Percentiles rank a stretch among this genome's conserved stretches.
Evolutionary conservation across 306 rosid genomes (phyloP).

Genomic region (Vachellia pachyceras): DNA sequence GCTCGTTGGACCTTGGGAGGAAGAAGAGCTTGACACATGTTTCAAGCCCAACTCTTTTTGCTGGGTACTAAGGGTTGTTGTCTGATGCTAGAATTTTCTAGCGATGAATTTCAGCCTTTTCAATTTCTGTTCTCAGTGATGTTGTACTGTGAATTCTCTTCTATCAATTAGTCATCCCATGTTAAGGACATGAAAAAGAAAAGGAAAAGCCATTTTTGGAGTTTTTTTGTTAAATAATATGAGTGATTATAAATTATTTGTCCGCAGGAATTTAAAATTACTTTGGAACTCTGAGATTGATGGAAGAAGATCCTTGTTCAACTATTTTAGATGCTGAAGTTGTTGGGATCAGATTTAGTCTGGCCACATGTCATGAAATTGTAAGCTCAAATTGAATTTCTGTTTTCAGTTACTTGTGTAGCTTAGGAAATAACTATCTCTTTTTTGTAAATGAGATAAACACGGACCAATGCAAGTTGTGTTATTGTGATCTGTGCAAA

Average conservation of each 20-base stretch:
- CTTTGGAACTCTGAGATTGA: conserved; percentile 30
- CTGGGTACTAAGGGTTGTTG: neutral
- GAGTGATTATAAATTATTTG: conserved; percentile 25
- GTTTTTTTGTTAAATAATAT: conserved; percentile 12
- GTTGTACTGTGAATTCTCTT: neutral
- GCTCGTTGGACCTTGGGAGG: neutral
- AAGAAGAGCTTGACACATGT: neutral
- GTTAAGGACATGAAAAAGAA: neutral
- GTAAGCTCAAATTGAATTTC: conserved; percentile 54
- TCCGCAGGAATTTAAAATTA: conserved; percentile 44
- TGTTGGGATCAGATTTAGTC: conserved; percentile 63
- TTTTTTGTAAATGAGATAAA: conserved; percentile 23
- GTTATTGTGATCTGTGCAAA: conserved; percentile 21
- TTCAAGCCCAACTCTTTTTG: neutral
- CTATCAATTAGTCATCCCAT: neutral
- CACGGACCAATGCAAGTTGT: conserved; percentile 22
- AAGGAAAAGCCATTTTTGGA: conserved; percentile 2
- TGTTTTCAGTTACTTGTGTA: conserved; percentile 11
- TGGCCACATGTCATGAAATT: conserved; percentile 78
- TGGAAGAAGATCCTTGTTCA: conserved; percentile 65
- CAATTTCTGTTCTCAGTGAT: neutral
- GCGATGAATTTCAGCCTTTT: neutral
- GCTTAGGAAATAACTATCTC: conserved; percentile 21
- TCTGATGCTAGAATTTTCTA: neutral
- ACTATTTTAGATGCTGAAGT: conserved; percentile 63